A percentile compares a stretch with the other conserved stretches of the same genome.
These are phyloP conservation scores for Ichthyophthirius multifiliis DNA, from an alignment of 169 alveolate species.

Conservation along the genomic window DNA sequence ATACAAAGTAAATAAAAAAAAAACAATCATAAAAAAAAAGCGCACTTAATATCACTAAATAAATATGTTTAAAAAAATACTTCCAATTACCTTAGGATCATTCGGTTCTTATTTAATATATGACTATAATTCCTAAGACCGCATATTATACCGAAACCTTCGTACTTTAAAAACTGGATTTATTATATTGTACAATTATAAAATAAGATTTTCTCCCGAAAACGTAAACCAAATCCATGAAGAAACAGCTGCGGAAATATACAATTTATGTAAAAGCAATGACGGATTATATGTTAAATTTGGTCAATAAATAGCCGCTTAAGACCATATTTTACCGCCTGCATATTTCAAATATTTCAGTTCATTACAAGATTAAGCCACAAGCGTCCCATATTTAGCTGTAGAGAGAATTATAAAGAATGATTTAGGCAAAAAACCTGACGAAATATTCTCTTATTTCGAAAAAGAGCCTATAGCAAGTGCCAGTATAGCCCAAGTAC, in stretches of 20 bases:
- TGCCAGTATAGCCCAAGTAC: slow-evolving; percentile 45
- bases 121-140: slow-evolving; percentile 4
- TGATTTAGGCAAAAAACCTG: slow-evolving; percentile 18
- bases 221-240: slow-evolving; percentile 36
- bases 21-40: too few species aligned
- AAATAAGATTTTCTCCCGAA: slow-evolving; percentile 20
- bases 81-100: background rate
- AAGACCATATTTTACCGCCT: slow-evolving; percentile 28
- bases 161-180: slow-evolving; percentile 32
- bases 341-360: slow-evolving; percentile 33
- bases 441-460: slow-evolving; percentile 17
- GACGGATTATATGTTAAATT: slow-evolving; percentile 46
- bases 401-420: slow-evolving; percentile 13
- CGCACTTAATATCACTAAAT: background rate
- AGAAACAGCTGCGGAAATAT: slow-evolving; percentile 19
- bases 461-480: slow-evolving; percentile 30
- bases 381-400: background rate
- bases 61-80: background rate
- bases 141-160: slow-evolving; percentile 13
- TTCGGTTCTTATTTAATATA: background rate
- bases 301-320: slow-evolving; percentile 41
- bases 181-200: slow-evolving; percentile 19
- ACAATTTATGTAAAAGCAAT: slow-evolving; percentile 26
- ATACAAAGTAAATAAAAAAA: too few species aligned
- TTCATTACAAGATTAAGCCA: slow-evolving; percentile 36